Evolutionary conservation across 805 yeast genomes (phyloP).

Genomic region (baker's yeast (Saccharomyces cerevisiae)): DNA sequence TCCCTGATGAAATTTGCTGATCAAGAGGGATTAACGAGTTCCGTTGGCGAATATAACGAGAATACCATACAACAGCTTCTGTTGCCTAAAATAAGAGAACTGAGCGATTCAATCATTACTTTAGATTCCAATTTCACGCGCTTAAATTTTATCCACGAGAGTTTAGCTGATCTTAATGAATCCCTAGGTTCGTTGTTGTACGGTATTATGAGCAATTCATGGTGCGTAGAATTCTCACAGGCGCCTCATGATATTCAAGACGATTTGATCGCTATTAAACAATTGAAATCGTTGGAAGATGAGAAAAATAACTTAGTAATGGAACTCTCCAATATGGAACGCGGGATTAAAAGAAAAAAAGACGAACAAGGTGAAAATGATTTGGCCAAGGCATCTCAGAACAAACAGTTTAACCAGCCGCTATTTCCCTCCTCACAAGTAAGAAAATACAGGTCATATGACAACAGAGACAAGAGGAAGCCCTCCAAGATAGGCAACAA

Average conservation of each 20-base stretch:
- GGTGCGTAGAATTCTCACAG: constrained; percentile 66
- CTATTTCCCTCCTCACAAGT: constrained; percentile 8
- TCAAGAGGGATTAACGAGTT: neutral
- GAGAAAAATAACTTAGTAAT: constrained; percentile 14
- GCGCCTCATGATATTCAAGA: constrained; percentile 22
- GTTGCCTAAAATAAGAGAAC: constrained; percentile 36
- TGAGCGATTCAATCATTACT: constrained; percentile 44
- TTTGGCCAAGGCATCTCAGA: neutral
- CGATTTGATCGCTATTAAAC: constrained; percentile 17
- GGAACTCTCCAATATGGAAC: constrained; percentile 5
- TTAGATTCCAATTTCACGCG: constrained; percentile 52
- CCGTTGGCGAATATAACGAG: constrained; percentile 1
- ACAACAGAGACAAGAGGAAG: neutral
- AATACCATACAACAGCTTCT: constrained; percentile 30
- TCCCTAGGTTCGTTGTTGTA: constrained; percentile 67
- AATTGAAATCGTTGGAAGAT: constrained; percentile 12
- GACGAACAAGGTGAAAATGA: constrained; percentile 1
- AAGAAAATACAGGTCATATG: neutral
- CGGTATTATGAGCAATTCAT: constrained; percentile 77
- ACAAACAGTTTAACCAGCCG: constrained; percentile 6
- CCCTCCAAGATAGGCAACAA: neutral
- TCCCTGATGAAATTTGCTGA: neutral
- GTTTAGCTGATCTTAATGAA: constrained; percentile 62
- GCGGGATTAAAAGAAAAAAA: neutral
- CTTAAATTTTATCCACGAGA: constrained; percentile 52